These are phyloP conservation scores for Pseudogymnoascus sp. DNA, from an alignment of 2,329 filamentous ascomycete genomes.

Conservation along the genomic window DNA sequence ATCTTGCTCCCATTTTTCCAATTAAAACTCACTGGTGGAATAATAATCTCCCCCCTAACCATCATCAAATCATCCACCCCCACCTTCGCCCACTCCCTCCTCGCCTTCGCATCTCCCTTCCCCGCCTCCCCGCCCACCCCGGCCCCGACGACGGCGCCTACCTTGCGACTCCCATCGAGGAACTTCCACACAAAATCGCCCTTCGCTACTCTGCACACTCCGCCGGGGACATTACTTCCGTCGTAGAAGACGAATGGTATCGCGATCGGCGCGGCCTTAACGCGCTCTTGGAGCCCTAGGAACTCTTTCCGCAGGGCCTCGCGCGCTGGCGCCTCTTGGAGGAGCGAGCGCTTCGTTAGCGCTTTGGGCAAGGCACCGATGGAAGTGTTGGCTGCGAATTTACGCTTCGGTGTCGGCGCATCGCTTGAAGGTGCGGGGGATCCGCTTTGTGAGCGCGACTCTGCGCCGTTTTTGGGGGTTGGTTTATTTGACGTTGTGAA, in stretches of 20 bases:
- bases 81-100: conserved; percentile 84
- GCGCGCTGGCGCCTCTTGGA: conserved; percentile 71
- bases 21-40: conserved; percentile 72
- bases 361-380: conserved; percentile 64
- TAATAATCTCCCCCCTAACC: conserved; percentile 81
- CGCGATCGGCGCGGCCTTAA: conserved; percentile 82
- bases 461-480: conserved; percentile 29
- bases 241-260: conserved; percentile 98
- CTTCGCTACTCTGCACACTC: conserved; percentile 80
- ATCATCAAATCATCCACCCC: conserved; percentile 94
- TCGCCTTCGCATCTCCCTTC: conserved; percentile 49
- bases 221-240: conserved; percentile 81
- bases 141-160: conserved; percentile 76
- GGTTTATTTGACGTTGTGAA: conserved; percentile 32
- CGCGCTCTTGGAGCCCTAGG: conserved; percentile 70
- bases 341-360: conserved; percentile 67
- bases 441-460: conserved; percentile 27
- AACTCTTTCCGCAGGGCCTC: conserved; percentile 76
- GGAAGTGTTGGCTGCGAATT: conserved; percentile 56
- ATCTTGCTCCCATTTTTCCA: background rate
- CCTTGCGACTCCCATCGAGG: conserved; percentile 82
- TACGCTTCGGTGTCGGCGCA: conserved; percentile 34
- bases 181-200: conserved; percentile 92
- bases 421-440: conserved; percentile 17
- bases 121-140: conserved; percentile 54